Conservation (phyloP, 2,329 filamentous ascomycete genomes). For the Aureobasidium sp. region DNA sequence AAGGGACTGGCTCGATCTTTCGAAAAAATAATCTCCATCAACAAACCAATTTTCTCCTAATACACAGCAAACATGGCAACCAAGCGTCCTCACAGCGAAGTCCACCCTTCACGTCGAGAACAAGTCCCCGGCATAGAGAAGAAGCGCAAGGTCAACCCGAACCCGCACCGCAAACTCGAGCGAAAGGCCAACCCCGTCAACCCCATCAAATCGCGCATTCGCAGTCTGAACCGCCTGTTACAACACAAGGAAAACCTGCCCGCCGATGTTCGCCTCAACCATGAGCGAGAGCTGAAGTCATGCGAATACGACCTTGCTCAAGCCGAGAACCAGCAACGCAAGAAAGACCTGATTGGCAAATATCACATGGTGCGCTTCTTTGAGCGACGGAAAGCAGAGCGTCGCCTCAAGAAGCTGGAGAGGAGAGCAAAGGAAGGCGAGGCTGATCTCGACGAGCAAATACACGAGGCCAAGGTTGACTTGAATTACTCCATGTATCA, state of each 20-base stretch:
- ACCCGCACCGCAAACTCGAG: constrained; percentile 20
- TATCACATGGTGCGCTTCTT: constrained; percentile 84
- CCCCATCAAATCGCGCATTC: constrained; percentile 61
- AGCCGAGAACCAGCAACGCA: constrained; percentile 51
- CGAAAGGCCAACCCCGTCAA: constrained; percentile 27
- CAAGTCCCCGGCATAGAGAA: constrained; percentile 19
- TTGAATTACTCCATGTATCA: constrained; percentile 66
- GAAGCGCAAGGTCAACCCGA: constrained; percentile 18
- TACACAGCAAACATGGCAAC: constrained; percentile 17
- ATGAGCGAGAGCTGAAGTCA: constrained; percentile 62
- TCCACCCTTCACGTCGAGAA: constrained; percentile 19
- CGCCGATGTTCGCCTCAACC: constrained; percentile 56
- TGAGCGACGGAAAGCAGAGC: constrained; percentile 62
- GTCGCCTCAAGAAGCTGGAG: constrained; percentile 54
- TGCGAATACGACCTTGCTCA: constrained; percentile 56
- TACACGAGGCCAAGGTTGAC: constrained; percentile 52
- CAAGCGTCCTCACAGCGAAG: constrained; percentile 17
- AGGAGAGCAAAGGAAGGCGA: constrained; percentile 45
- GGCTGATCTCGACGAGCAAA: constrained; percentile 34
- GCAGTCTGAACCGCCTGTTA: constrained; percentile 60
- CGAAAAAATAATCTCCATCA: constrained; percentile 2
- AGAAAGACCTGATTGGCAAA: constrained; percentile 62
- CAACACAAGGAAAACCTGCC: constrained; percentile 53
- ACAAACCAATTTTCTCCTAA: not conserved
- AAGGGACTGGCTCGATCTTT: not conserved